Evolutionary conservation across 805 yeast genomes (phyloP).

Genomic region (Kluyveromyces lactis): DNA sequence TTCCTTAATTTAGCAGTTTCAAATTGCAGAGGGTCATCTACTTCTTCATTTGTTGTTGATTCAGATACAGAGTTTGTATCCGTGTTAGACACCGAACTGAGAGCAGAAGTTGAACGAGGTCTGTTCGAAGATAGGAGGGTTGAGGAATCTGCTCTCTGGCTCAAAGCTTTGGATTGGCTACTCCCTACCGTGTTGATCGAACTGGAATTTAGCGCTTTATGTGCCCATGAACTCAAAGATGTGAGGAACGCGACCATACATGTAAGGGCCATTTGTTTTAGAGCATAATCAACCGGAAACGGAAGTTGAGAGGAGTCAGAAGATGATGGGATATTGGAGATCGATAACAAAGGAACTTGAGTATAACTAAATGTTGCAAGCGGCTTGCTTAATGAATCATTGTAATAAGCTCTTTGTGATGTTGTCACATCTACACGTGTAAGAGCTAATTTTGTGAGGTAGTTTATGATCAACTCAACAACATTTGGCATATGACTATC

Average conservation of each 20-base stretch:
- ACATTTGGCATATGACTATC: constrained; percentile 72
- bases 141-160: constrained; percentile 1
- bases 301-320: constrained; percentile 15
- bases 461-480: constrained; percentile 75
- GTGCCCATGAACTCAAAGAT: constrained; percentile 83
- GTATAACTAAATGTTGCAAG: constrained; percentile 67
- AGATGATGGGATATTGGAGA: constrained; percentile 45
- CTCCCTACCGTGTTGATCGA: constrained; percentile 10
- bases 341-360: constrained; percentile 69
- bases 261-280: constrained; percentile 73
- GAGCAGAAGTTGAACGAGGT: constrained; percentile 6
- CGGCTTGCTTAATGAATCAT: constrained; percentile 43
- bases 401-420: constrained; percentile 51
- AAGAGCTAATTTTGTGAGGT: constrained; percentile 58
- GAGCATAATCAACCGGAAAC: constrained; percentile 74
- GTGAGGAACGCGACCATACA: constrained; percentile 75
- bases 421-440: constrained; percentile 65
- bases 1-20: constrained; percentile 78
- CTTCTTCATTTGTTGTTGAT: constrained; percentile 25
- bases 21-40: constrained; percentile 76
- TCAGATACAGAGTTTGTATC: constrained; percentile 7
- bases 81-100: constrained; percentile 5
- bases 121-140: not conserved
- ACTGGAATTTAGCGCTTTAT: constrained; percentile 41
- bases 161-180: constrained; percentile 3